Conservation (phyloP, 441 rosid species). For the Pelargonium fulgidum region DNA sequence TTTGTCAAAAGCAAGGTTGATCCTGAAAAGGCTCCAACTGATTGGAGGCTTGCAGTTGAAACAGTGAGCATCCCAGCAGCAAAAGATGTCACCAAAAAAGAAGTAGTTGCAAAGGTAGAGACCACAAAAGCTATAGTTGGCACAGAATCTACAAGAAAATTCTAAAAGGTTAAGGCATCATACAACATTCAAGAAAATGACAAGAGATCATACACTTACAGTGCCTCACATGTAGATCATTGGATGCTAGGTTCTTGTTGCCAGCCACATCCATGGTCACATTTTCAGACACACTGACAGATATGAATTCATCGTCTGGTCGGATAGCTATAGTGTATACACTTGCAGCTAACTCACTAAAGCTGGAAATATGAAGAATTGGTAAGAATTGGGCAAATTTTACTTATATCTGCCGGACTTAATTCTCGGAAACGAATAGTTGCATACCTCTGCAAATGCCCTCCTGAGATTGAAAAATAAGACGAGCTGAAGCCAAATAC, state of each 20-base stretch:
- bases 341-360: slow-evolving; percentile 59
- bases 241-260: slow-evolving; percentile 68
- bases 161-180: neutral
- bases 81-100: slow-evolving; percentile 51
- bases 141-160: slow-evolving; percentile 45
- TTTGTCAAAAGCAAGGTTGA: slow-evolving; percentile 47
- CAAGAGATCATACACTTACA: slow-evolving; percentile 38
- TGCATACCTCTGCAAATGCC: slow-evolving; percentile 72
- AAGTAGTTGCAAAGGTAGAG: slow-evolving; percentile 44
- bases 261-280: slow-evolving; percentile 81
- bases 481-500: slow-evolving; percentile 85
- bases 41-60: slow-evolving; percentile 78
- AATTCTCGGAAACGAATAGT: no score
- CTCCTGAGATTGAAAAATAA: slow-evolving; percentile 62
- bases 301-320: slow-evolving; percentile 40
- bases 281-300: slow-evolving; percentile 64
- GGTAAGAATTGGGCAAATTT: no score
- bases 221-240: slow-evolving; percentile 65
- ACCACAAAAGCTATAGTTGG: slow-evolving; percentile 46
- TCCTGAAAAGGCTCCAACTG: slow-evolving; percentile 57
- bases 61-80: slow-evolving; percentile 67
- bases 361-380: slow-evolving; percentile 46
- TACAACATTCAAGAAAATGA: slow-evolving; percentile 4
- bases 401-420: no score
- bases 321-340: slow-evolving; percentile 51